Evolutionary conservation across 73 alveolate species (phyloP).

Genomic region (Stentor coeruleus): DNA sequence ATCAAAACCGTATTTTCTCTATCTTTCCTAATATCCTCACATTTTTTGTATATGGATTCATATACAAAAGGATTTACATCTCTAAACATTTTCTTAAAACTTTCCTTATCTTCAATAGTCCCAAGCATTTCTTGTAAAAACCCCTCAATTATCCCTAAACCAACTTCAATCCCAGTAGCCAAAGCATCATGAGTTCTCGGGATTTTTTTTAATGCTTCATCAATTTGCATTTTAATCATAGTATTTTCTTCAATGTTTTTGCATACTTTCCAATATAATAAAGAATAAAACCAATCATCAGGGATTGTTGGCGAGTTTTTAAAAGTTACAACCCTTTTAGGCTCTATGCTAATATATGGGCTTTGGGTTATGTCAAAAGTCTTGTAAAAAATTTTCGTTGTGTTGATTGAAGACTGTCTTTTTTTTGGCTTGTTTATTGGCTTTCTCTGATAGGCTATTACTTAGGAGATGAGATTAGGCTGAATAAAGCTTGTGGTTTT

Average conservation of each 20-base stretch:
- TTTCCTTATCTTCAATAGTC: background rate
- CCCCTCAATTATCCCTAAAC: background rate
- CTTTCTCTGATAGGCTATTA: background rate
- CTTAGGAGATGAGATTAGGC: background rate
- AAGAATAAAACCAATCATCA: background rate
- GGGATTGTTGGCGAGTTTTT: background rate
- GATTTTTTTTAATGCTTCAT: no score
- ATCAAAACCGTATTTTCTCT: background rate
- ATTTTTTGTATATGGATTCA: background rate
- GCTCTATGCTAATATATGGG: no score
- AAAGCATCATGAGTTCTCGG: background rate
- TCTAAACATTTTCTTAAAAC: background rate
- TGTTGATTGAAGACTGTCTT: background rate
- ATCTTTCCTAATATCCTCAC: background rate
- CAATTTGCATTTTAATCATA: no score
- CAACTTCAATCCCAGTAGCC: background rate
- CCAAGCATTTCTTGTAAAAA: background rate
- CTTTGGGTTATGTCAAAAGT: no score
- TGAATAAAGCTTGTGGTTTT: background rate
- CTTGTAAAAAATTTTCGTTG: background rate
- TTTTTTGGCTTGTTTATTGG: background rate
- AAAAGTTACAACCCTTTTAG: background rate
- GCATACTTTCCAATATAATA: background rate
- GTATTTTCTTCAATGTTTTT: background rate
- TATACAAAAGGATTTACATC: background rate